Evolutionary conservation across 306 rosid species (phyloP).

Genomic region (Sechiopsis laciniata): DNA sequence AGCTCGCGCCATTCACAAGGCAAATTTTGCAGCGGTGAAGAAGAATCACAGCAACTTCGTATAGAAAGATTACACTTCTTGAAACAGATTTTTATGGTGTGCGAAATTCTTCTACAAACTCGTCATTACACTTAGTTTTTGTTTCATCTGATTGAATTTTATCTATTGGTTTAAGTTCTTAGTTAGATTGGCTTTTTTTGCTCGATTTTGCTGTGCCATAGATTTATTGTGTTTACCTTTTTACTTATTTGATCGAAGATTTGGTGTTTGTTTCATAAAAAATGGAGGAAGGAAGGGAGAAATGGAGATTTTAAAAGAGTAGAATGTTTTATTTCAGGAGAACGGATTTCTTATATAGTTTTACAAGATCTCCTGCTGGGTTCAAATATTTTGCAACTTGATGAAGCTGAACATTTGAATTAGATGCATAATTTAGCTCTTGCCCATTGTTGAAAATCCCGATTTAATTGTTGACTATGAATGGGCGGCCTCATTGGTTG

Average conservation of each 20-base stretch:
- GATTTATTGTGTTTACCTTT: neutral
- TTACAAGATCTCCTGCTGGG: neutral
- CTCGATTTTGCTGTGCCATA: neutral
- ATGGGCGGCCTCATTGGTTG: no score
- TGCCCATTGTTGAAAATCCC: neutral
- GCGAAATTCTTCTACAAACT: neutral
- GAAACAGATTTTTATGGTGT: neutral
- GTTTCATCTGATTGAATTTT: neutral
- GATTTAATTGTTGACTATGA: neutral
- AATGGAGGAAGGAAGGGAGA: conserved; percentile 10
- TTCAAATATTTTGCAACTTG: neutral
- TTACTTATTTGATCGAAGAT: neutral
- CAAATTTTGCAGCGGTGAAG: neutral
- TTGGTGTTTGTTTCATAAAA: neutral
- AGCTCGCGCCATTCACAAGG: conserved; percentile 1
- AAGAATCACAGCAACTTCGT: neutral
- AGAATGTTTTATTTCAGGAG: conserved; percentile 2
- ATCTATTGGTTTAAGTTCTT: neutral
- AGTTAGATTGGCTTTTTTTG: neutral
- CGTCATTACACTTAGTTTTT: neutral
- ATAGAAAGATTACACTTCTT: neutral
- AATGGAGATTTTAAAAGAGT: neutral
- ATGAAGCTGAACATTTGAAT: neutral
- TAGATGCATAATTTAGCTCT: neutral
- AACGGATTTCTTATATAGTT: neutral